Evolutionary conservation across 306 rosid species (phyloP).

Genomic region (Vigna trinervia): DNA sequence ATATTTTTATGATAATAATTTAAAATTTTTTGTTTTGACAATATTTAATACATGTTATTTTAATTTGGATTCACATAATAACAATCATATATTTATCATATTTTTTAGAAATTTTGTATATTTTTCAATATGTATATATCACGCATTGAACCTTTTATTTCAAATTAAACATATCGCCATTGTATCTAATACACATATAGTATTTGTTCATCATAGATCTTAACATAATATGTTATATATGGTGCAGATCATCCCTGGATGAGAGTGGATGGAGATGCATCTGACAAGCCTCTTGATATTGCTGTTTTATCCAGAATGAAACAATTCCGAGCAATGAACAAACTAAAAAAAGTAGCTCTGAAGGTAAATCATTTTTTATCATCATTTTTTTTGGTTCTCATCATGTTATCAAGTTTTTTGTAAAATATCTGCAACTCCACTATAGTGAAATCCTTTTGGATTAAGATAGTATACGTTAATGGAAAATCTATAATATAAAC

Average conservation of each 20-base stretch:
- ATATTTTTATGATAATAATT: too few relatives aligned
- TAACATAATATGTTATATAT: slow-evolving; percentile 13
- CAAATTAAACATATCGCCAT: too few relatives aligned
- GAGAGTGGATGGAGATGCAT: slow-evolving; percentile 91
- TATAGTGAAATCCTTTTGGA: background rate
- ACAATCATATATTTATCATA: too few relatives aligned
- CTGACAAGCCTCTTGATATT: slow-evolving; percentile 96
- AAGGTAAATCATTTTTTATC: slow-evolving; percentile 62
- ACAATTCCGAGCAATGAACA: slow-evolving; percentile 99
- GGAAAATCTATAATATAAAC: background rate
- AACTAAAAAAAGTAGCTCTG: slow-evolving; percentile 93
- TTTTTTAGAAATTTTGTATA: too few relatives aligned
- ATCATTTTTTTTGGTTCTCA: slow-evolving; percentile 26
- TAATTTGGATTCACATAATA: too few relatives aligned
- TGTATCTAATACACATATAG: too few relatives aligned
- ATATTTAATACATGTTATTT: too few relatives aligned
- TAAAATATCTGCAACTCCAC: slow-evolving; percentile 3
- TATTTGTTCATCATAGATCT: too few relatives aligned
- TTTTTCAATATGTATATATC: too few relatives aligned
- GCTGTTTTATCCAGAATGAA: slow-evolving; percentile 94
- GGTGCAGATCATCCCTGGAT: slow-evolving; percentile 96
- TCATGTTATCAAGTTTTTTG: slow-evolving; percentile 5
- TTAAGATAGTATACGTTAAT: background rate
- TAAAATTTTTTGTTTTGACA: too few relatives aligned
- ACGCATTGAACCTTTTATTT: too few relatives aligned